phyloP scores from a whole-genome alignment of 805 yeast species.

The Isabelozyma rhagii region DNA sequence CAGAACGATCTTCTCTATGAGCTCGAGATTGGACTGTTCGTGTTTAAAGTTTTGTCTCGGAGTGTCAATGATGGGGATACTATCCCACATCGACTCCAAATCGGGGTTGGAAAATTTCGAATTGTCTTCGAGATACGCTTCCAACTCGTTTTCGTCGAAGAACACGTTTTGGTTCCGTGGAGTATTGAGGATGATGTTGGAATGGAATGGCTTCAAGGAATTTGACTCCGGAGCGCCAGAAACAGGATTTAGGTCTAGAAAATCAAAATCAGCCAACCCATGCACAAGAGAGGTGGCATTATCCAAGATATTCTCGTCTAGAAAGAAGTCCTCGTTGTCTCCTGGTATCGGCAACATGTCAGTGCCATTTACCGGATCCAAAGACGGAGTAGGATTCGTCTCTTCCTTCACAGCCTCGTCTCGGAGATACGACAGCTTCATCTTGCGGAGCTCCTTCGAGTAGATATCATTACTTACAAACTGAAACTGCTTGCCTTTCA shows the following conservation, averaged over 20 bases:
- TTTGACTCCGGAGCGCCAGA: too few species aligned
- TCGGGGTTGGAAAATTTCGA: not conserved
- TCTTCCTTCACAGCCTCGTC: not conserved
- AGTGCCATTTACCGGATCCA: not conserved
- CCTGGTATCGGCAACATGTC: not conserved
- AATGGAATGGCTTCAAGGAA: not conserved
- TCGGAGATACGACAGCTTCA: not conserved
- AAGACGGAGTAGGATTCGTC: not conserved
- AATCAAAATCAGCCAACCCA: constrained; percentile 1
- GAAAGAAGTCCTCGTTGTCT: not conserved
- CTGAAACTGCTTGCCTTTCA: not conserved
- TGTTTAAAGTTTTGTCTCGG: not conserved
- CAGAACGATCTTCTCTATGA: not conserved
- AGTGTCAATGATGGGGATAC: not conserved
- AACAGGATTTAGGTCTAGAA: not conserved
- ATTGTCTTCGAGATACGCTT: not conserved
- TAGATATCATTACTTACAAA: not conserved
- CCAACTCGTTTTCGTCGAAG: not conserved
- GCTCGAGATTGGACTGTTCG: not conserved
- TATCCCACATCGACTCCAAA: not conserved
- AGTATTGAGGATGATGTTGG: not conserved
- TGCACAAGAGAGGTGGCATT: constrained; percentile 1
- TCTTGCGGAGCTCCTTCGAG: not conserved
- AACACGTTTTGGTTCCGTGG: not conserved
- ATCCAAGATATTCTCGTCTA: not conserved